A percentile compares a stretch with the other conserved stretches of the same genome.
Evolutionary conservation across 441 rosid genomes (phyloP).

Genomic region (Erodium trifolium): DNA sequence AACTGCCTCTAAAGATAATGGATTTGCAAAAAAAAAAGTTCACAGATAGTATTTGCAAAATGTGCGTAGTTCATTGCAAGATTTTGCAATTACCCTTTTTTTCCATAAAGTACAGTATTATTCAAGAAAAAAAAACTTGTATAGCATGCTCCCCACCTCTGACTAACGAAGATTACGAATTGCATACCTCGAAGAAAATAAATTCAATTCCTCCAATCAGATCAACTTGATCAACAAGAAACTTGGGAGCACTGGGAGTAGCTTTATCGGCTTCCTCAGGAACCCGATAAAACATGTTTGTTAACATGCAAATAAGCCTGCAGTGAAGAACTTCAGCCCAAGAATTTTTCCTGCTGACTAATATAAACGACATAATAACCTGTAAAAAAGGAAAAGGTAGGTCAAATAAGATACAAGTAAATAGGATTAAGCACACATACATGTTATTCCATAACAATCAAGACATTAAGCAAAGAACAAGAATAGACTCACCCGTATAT

Average conservation of each 20-base stretch:
- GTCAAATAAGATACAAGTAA: slow-evolving; percentile 5
- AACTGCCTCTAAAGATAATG: too few species aligned
- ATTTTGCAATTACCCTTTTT: background rate
- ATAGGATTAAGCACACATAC: background rate
- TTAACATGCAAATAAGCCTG: slow-evolving; percentile 81
- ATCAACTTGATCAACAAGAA: slow-evolving; percentile 78
- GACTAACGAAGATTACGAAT: background rate
- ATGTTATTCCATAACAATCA: too few species aligned
- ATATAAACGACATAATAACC: slow-evolving; percentile 77
- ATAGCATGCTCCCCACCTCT: background rate
- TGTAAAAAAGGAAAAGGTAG: slow-evolving; percentile 27
- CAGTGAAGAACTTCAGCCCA: slow-evolving; percentile 99
- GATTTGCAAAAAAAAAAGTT: too few species aligned
- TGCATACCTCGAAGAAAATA: slow-evolving; percentile 76
- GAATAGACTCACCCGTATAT: slow-evolving; percentile 74
- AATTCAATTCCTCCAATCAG: slow-evolving; percentile 95
- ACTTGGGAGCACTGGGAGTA: slow-evolving; percentile 37
- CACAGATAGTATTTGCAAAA: too few species aligned
- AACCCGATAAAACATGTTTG: slow-evolving; percentile 82
- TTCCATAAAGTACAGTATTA: background rate
- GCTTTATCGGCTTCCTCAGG: slow-evolving; percentile 43
- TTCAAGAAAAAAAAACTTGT: slow-evolving; percentile 1
- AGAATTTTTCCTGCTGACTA: slow-evolving; percentile 65
- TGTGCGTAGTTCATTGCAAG: too few species aligned
- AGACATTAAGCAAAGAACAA: slow-evolving; percentile 6